Conservation (phyloP, 1,284 basidiomycete genomes). For the Gymnopus androsaceus region DNA sequence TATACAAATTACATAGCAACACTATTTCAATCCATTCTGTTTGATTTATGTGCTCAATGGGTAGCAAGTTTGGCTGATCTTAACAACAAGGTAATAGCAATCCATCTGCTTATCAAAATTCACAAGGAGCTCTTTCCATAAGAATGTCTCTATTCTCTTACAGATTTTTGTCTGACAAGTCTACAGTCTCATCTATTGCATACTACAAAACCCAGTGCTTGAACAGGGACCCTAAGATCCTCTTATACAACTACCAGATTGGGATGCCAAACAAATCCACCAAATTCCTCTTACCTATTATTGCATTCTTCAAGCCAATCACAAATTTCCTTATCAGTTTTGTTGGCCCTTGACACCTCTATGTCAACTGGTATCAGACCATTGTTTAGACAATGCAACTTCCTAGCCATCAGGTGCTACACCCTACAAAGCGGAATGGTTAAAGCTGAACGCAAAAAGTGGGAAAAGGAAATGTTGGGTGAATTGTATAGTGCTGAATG, state of each 20-base stretch:
- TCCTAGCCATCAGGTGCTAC: constrained; percentile 79
- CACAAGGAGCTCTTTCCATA: constrained; percentile 80
- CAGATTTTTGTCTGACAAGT: constrained; percentile 12
- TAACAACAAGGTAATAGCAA: constrained; percentile 58
- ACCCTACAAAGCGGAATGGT: constrained; percentile 75
- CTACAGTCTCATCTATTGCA: constrained; percentile 50
- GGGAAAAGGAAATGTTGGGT: constrained; percentile 67
- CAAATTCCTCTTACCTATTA: constrained; percentile 76
- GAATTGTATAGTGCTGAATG: constrained; percentile 58
- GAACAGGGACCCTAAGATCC: constrained; percentile 58
- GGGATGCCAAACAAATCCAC: constrained; percentile 56
- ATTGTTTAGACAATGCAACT: constrained; percentile 64
- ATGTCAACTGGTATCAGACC: constrained; percentile 54
- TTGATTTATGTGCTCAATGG: constrained; percentile 75
- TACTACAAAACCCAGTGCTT: constrained; percentile 48
- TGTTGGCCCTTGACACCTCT: constrained; percentile 69
- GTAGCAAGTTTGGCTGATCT: constrained; percentile 48
- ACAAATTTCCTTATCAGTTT: constrained; percentile 60
- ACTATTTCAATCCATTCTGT: constrained; percentile 65
- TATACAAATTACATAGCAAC: constrained; percentile 59
- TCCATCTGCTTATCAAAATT: constrained; percentile 63
- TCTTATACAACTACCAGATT: constrained; percentile 30
- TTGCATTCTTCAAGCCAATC: constrained; percentile 75
- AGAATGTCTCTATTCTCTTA: constrained; percentile 34
- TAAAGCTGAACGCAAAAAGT: constrained; percentile 67